These are phyloP conservation scores for Yarrowia hollandica DNA, from an alignment of 805 yeast genomes.

Conservation along the genomic window DNA sequence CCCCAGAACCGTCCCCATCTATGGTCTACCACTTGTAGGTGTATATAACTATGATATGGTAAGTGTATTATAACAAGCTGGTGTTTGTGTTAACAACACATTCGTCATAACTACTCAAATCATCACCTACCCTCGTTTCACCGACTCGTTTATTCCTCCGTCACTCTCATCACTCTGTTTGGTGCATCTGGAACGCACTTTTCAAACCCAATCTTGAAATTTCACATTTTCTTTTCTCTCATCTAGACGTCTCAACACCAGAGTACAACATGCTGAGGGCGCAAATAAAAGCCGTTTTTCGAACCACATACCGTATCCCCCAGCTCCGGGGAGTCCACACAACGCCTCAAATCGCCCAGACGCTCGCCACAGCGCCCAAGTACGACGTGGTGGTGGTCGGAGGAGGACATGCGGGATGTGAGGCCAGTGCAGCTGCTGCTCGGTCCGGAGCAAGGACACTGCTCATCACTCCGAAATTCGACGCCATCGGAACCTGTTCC, in stretches of 20 bases:
- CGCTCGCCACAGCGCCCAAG: conserved; percentile 30
- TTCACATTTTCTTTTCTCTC: not conserved
- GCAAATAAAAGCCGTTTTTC: not conserved
- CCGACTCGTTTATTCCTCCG: no score
- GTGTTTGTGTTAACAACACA: no score
- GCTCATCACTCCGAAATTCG: conserved; percentile 71
- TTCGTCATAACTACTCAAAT: no score
- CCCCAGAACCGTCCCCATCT: no score
- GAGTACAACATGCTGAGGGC: conserved; percentile 3
- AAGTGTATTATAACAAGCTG: no score
- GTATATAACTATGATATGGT: no score
- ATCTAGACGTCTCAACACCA: not conserved
- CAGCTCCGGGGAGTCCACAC: not conserved
- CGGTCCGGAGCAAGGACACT: conserved; percentile 72
- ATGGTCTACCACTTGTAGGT: no score
- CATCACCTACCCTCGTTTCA: no score
- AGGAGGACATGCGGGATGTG: conserved; percentile 99
- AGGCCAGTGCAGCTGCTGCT: conserved; percentile 93
- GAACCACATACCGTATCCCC: not conserved
- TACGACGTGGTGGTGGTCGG: conserved; percentile 84
- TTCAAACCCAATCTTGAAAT: conserved; percentile 12
- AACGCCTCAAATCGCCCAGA: not conserved
- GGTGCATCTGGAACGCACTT: no score
- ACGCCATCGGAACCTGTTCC: conserved; percentile 88
- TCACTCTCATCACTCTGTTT: no score